Evolutionary conservation across 2,329 filamentous ascomycete species (phyloP).

Genomic region (Camptophora hylomeconis): DNA sequence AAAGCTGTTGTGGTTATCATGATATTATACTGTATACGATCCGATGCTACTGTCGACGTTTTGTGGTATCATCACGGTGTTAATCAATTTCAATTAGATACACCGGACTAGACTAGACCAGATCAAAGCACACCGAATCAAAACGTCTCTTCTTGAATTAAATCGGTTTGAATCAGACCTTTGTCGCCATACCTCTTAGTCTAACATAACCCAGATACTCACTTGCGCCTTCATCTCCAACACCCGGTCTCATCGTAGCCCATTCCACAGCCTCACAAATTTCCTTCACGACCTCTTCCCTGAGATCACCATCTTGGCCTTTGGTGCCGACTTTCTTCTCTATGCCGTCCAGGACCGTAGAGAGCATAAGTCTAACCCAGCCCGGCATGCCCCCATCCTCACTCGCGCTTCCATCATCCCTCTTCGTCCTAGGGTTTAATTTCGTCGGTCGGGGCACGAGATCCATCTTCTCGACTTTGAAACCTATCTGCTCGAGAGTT

Average conservation of each 20-base stretch:
- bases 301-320: conserved; percentile 44
- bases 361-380: conserved; percentile 55
- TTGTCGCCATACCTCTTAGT: conserved; percentile 29
- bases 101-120: too few species aligned
- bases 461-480: conserved; percentile 42
- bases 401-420: too few species aligned
- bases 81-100: too few species aligned
- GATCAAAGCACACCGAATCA: too few species aligned
- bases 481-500: conserved; percentile 27
- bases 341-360: too few species aligned
- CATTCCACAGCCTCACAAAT: conserved; percentile 41
- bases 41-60: too few species aligned
- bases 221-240: conserved; percentile 47
- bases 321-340: too few species aligned
- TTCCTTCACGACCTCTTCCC: conserved; percentile 42
- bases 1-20: too few species aligned
- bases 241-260: conserved; percentile 42
- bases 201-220: conserved; percentile 36
- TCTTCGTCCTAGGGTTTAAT: conserved; percentile 25
- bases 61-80: too few species aligned
- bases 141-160: too few species aligned
- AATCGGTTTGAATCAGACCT: conserved; percentile 5
- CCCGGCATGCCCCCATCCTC: conserved; percentile 47
- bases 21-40: too few species aligned
- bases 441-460: conserved; percentile 52